A percentile compares a stretch with the other conserved stretches of the same genome.
Evolutionary conservation across 2,329 filamentous ascomycete species (phyloP).

Genomic region (Didymella segeticola): DNA sequence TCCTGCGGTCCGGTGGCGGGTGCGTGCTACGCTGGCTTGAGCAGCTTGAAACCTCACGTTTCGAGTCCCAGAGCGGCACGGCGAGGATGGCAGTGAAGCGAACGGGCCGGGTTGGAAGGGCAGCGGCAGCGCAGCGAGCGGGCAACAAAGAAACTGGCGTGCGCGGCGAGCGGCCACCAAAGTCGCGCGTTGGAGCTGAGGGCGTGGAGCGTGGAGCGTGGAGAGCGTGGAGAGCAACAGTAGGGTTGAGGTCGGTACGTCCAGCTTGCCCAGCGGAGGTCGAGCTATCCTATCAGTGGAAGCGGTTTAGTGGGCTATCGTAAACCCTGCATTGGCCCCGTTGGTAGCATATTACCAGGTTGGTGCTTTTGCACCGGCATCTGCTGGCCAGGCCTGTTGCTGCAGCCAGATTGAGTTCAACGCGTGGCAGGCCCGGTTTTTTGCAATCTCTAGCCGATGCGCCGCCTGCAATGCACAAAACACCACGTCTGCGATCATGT

Average conservation of each 20-base stretch:
- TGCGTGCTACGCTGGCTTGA: conserved; percentile 46
- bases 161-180: conserved; percentile 29
- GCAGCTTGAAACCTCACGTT: conserved; percentile 50
- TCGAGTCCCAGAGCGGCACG: conserved; percentile 42
- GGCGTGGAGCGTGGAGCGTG: conserved; percentile 24
- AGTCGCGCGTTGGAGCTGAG: conserved; percentile 23
- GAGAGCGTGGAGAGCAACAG: too few relatives aligned
- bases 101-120: conserved; percentile 19
- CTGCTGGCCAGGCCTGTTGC: conserved; percentile 26
- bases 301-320: conserved; percentile 26
- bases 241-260: conserved; percentile 29
- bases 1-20: conserved; percentile 36
- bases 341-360: conserved; percentile 26
- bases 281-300: conserved; percentile 27
- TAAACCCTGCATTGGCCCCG: conserved; percentile 29
- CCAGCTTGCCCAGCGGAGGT: conserved; percentile 25
- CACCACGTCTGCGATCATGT: conserved; percentile 4
- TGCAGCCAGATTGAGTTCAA: conserved; percentile 19
- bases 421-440: conserved; percentile 23
- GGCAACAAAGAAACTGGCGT: conserved; percentile 31
- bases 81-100: conserved; percentile 33
- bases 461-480: conserved; percentile 9
- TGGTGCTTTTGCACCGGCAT: conserved; percentile 18
- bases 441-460: conserved; percentile 20
- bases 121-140: conserved; percentile 20